These are phyloP conservation scores for Russula griseocarnosa DNA, from an alignment of 768 basidiomycete species.

Conservation along the genomic window DNA sequence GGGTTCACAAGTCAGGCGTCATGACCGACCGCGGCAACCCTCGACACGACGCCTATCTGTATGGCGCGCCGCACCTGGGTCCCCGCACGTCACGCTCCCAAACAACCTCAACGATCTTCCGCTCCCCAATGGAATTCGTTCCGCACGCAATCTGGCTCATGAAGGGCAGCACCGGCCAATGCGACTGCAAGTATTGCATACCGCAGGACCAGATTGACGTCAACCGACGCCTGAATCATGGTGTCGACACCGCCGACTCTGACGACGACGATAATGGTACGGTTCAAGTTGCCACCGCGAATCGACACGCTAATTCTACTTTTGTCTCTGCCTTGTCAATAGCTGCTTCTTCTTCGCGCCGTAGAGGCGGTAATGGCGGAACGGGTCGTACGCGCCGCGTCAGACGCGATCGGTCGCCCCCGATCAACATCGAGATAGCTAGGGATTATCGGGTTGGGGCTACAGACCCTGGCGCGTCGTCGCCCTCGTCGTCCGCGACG, in stretches of 20 bases:
- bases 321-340: too few species aligned
- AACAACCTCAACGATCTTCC: not conserved
- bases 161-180: not conserved
- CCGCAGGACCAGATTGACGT: slow-evolving; percentile 10
- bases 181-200: slow-evolving; percentile 13
- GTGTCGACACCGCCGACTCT: not conserved
- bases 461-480: not conserved
- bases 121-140: slow-evolving; percentile 26
- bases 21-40: slow-evolving; percentile 11
- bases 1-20: slow-evolving; percentile 17
- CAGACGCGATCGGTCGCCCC: not conserved
- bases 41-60: slow-evolving; percentile 14
- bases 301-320: not conserved
- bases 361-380: not conserved
- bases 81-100: not conserved
- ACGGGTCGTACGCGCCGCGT: not conserved
- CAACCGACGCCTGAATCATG: not conserved
- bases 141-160: slow-evolving; percentile 28
- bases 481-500: not conserved
- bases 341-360: not conserved
- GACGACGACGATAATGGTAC: not conserved
- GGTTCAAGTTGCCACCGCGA: too few species aligned
- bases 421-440: slow-evolving; percentile 1
- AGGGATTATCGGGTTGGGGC: slow-evolving; percentile 9
- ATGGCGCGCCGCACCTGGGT: slow-evolving; percentile 6